Evolutionary conservation across 179 eudicot genomes (phyloP).

Genomic region (Silene vulgaris): DNA sequence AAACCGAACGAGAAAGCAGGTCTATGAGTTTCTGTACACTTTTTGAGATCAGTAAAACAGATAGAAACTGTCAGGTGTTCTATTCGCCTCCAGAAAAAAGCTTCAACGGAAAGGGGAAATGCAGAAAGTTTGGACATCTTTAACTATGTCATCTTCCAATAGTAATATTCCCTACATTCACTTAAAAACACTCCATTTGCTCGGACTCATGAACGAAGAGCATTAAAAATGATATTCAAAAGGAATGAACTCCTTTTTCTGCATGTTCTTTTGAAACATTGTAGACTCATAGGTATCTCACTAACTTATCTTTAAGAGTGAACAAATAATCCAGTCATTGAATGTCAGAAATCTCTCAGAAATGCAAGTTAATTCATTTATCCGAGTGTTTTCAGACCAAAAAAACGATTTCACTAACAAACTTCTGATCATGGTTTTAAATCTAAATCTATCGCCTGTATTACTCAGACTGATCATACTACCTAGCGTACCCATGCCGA

Average conservation of each 20-base stretch:
- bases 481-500: not conserved
- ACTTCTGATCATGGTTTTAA: not conserved
- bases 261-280: not conserved
- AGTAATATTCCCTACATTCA: not conserved
- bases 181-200: no score
- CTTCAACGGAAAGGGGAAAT: not conserved
- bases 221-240: not conserved
- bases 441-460: not conserved
- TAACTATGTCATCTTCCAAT: not conserved
- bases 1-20: not conserved
- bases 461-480: not conserved
- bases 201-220: not conserved
- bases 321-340: not conserved
- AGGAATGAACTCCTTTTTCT: not conserved
- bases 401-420: not conserved
- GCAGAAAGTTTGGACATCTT: not conserved
- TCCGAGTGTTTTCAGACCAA: not conserved
- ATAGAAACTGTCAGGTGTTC: not conserved
- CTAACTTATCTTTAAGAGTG: not conserved
- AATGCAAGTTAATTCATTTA: not conserved
- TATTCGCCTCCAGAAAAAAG: not conserved
- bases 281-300: not conserved
- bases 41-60: not conserved
- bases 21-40: not conserved
- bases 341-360: not conserved